phyloP scores from a whole-genome alignment of 2,329 filamentous ascomycete species.

The Monilinia fructigena region DNA sequence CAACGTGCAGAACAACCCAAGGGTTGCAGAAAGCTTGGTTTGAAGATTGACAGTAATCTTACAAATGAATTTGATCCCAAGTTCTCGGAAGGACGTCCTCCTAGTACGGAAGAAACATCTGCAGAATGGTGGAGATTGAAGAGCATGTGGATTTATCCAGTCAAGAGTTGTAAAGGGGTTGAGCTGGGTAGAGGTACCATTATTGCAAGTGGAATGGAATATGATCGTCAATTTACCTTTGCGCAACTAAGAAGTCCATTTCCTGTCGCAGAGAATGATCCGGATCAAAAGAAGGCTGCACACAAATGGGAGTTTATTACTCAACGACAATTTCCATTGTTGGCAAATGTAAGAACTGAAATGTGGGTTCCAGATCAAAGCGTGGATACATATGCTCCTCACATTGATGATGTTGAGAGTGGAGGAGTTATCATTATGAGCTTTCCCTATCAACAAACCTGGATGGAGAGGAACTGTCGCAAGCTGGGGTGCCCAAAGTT shows the following conservation, averaged over 20 bases:
- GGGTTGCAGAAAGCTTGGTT: conserved; percentile 54
- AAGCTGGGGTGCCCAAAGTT: conserved; percentile 52
- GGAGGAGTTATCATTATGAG: conserved; percentile 63
- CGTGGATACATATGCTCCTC: conserved; percentile 50
- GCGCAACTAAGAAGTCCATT: conserved; percentile 61
- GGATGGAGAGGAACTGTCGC: conserved; percentile 51
- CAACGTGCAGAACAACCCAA: conserved; percentile 42
- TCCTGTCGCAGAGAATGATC: conserved; percentile 43
- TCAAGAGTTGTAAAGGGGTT: conserved; percentile 79
- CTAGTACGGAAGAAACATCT: conserved; percentile 40
- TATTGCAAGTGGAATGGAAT: conserved; percentile 67
- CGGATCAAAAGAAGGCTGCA: conserved; percentile 43
- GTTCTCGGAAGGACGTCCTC: conserved; percentile 44
- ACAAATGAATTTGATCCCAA: conserved; percentile 55
- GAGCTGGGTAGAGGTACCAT: conserved; percentile 67
- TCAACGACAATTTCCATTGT: conserved; percentile 63
- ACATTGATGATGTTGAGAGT: conserved; percentile 50
- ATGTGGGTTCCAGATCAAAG: conserved; percentile 68
- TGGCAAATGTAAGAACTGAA: conserved; percentile 68
- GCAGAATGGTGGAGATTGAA: conserved; percentile 53
- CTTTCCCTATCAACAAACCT: conserved; percentile 59
- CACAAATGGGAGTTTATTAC: conserved; percentile 70
- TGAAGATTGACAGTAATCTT: conserved; percentile 51
- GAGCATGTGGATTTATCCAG: conserved; percentile 75
- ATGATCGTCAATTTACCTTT: conserved; percentile 81